These are phyloP conservation scores for Earliella scabrosa DNA, from an alignment of 1,284 basidiomycete species.

Conservation along the genomic window DNA sequence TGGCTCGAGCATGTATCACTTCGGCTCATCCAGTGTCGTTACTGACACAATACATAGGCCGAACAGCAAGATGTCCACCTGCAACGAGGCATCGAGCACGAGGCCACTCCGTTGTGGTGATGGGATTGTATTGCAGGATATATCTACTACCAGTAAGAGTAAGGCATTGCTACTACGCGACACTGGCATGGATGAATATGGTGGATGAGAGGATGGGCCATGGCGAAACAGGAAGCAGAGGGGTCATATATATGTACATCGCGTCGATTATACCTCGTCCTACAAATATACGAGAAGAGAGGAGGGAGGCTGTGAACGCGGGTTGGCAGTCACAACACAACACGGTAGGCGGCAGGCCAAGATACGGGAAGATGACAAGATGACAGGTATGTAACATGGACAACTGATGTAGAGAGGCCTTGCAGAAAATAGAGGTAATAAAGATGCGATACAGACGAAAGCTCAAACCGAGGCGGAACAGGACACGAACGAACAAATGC, in stretches of 20 bases:
- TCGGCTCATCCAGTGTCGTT: no score
- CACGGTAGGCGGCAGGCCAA: background rate
- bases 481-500: background rate
- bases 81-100: no score
- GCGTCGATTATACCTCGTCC: conserved; percentile 26
- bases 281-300: conserved; percentile 14
- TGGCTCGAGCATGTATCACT: no score
- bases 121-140: conserved; percentile 5
- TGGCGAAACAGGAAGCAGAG: conserved; percentile 4
- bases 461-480: background rate
- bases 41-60: no score
- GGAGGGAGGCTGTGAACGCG: conserved; percentile 1
- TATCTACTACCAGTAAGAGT: conserved; percentile 2
- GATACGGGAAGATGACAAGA: background rate
- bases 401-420: background rate
- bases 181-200: conserved; percentile 5
- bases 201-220: background rate
- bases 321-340: conserved; percentile 6
- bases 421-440: conserved; percentile 17
- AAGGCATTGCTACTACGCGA: conserved; percentile 6
- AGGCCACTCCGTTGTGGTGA: background rate
- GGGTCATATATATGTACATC: conserved; percentile 23
- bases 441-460: conserved; percentile 26
- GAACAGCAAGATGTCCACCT: no score
- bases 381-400: background rate